Evolutionary conservation across 2,329 filamentous ascomycete species (phyloP).

Genomic region (Curvularia sp.): DNA sequence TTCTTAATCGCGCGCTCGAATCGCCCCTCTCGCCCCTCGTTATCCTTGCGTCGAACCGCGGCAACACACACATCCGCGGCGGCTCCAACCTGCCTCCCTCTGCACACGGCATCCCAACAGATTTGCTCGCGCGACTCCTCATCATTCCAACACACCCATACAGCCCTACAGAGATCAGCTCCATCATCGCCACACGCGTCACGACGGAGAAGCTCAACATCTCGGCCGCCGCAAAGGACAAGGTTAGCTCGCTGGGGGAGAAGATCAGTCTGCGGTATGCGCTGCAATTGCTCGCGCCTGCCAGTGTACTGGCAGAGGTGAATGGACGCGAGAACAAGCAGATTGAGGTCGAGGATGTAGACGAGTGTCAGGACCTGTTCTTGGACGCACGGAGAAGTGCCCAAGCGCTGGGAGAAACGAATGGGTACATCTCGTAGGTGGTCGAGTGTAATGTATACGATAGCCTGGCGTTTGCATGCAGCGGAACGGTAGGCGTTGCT

Average conservation of each 20-base stretch:
- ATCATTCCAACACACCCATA: conserved; percentile 96
- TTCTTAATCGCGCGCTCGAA: conserved; percentile 97
- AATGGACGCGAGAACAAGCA: conserved; percentile 55
- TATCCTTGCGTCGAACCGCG: conserved; percentile 95
- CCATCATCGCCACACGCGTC: conserved; percentile 85
- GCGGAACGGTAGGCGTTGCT: conserved; percentile 16
- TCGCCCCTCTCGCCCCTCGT: conserved; percentile 94
- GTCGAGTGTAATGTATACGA: conserved; percentile 18
- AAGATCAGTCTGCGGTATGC: conserved; percentile 92
- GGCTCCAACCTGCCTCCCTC: conserved; percentile 69
- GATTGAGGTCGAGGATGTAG: conserved; percentile 64
- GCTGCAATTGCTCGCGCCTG: conserved; percentile 86
- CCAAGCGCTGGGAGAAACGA: conserved; percentile 36
- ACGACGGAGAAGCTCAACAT: conserved; percentile 82
- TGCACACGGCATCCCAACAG: conserved; percentile 91
- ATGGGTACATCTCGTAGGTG: conserved; percentile 47
- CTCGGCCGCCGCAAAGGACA: conserved; percentile 82
- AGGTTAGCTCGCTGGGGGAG: conserved; percentile 84
- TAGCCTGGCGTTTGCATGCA: conserved; percentile 23
- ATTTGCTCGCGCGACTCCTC: conserved; percentile 90
- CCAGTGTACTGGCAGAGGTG: conserved; percentile 88
- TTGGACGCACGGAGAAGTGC: conserved; percentile 59
- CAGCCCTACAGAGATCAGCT: conserved; percentile 85
- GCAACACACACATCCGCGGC: conserved; percentile 90
- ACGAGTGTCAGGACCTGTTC: conserved; percentile 57